Percentiles rank a stretch among this genome's conserved stretches.
Conservation (phyloP, 176 grass and related monocot genomes). For the Leersia perrieri region DNA sequence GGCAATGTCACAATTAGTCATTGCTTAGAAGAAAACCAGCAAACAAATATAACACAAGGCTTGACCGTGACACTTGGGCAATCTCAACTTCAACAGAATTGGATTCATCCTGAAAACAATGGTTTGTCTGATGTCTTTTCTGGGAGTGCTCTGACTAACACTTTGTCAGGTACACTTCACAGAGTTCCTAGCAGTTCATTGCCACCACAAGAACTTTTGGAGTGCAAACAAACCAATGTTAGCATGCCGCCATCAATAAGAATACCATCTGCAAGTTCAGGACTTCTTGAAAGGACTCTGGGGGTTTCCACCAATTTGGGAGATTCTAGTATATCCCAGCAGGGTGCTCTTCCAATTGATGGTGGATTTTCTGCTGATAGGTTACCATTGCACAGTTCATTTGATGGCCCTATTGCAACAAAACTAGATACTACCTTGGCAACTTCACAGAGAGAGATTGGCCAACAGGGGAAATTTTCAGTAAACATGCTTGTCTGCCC, state of each 20-base stretch:
- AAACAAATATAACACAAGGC: constrained; percentile 42
- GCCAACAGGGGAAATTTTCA: constrained; percentile 28
- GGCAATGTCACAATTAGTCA: constrained; percentile 30
- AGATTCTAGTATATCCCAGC: constrained; percentile 38
- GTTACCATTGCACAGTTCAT: constrained; percentile 32
- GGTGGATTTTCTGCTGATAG: constrained; percentile 43
- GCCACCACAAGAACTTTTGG: constrained; percentile 43
- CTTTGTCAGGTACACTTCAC: constrained; percentile 38
- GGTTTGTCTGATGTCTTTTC: constrained; percentile 39
- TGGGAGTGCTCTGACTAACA: constrained; percentile 39
- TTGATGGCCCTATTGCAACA: constrained; percentile 19
- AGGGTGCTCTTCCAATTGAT: constrained; percentile 32
- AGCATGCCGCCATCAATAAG: constrained; percentile 37
- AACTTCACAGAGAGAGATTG: constrained; percentile 16
- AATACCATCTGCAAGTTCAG: constrained; percentile 25
- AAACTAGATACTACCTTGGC: constrained; percentile 39
- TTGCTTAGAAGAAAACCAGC: constrained; percentile 50
- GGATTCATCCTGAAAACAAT: constrained; percentile 59
- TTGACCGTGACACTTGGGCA: constrained; percentile 41
- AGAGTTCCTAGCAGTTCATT: constrained; percentile 44
- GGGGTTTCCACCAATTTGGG: constrained; percentile 38
- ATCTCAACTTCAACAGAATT: constrained; percentile 48
- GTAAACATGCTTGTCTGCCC: constrained; percentile 25
- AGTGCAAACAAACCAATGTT: constrained; percentile 39
- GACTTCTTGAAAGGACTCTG: constrained; percentile 31